A percentile compares a stretch with the other conserved stretches of the same genome.
These are phyloP conservation scores for Solanum appendiculatum DNA, from an alignment of 257 asterid species.

Conservation along the genomic window DNA sequence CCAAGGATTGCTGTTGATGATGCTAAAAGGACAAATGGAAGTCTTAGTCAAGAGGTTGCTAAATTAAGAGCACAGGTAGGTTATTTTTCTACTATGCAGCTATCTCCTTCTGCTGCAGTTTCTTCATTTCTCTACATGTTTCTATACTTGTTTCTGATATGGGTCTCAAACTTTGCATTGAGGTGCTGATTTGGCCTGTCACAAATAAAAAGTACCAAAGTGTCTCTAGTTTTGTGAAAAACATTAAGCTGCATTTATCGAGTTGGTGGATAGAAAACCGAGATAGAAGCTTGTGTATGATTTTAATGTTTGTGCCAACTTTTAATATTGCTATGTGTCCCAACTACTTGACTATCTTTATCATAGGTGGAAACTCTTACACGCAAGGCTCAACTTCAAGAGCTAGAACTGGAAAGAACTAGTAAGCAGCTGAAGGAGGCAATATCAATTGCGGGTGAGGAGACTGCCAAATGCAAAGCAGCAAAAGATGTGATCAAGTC, in stretches of 20 bases:
- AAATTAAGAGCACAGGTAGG: constrained; percentile 82
- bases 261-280: neutral
- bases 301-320: neutral
- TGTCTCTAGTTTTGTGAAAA: neutral
- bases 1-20: constrained; percentile 67
- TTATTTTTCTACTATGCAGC: neutral
- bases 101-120: constrained; percentile 1
- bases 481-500: constrained; percentile 98
- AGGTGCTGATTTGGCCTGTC: neutral
- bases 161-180: neutral
- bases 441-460: constrained; percentile 81
- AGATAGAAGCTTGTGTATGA: neutral
- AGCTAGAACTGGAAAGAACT: constrained; percentile 69
- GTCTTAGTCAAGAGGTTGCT: constrained; percentile 70
- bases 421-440: constrained; percentile 82
- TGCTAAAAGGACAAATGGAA: constrained; percentile 51
- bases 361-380: constrained; percentile 67
- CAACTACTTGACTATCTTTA: neutral
- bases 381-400: constrained; percentile 72
- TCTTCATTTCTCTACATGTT: neutral
- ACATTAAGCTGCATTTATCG: neutral
- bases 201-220: neutral
- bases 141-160: neutral
- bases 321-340: neutral
- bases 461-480: constrained; percentile 88